A percentile compares a stretch with the other conserved stretches of the same genome.
phyloP scores from a whole-genome alignment of 2,329 filamentous ascomycete genomes.

The Monosporascus sp. region DNA sequence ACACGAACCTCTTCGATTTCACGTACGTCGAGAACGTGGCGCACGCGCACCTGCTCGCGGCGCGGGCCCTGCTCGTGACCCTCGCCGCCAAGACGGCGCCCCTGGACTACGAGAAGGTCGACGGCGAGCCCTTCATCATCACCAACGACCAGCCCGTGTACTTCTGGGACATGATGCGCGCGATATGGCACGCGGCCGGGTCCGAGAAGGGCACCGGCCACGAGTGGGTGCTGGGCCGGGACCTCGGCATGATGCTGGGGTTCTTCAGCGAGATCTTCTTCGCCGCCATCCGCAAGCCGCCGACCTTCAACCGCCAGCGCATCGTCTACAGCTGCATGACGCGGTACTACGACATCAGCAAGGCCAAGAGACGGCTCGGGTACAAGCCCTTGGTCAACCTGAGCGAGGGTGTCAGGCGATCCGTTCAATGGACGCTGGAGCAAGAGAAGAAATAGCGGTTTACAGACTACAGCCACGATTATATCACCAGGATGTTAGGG shows the following conservation, averaged over 20 bases:
- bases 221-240: conserved; percentile 50
- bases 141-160: conserved; percentile 85
- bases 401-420: conserved; percentile 55
- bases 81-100: conserved; percentile 50
- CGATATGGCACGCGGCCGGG: conserved; percentile 65
- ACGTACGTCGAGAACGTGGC: conserved; percentile 60
- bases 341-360: conserved; percentile 70
- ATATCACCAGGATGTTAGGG: background rate
- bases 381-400: conserved; percentile 64
- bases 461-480: background rate
- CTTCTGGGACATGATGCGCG: conserved; percentile 83
- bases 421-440: conserved; percentile 50
- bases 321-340: conserved; percentile 68
- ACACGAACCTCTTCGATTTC: conserved; percentile 59
- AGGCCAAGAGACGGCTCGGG: conserved; percentile 65
- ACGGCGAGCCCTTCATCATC: conserved; percentile 85
- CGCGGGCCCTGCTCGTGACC: conserved; percentile 63
- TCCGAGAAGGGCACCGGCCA: conserved; percentile 44
- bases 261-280: conserved; percentile 48
- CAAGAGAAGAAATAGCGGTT: conserved; percentile 35
- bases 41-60: conserved; percentile 79
- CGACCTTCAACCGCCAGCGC: conserved; percentile 54
- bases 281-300: conserved; percentile 42
- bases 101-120: conserved; percentile 67
- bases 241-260: conserved; percentile 47